phyloP scores from a whole-genome alignment of 371 early-diverging fungal genomes.

The Paramicrosporidium saccamoebae region DNA sequence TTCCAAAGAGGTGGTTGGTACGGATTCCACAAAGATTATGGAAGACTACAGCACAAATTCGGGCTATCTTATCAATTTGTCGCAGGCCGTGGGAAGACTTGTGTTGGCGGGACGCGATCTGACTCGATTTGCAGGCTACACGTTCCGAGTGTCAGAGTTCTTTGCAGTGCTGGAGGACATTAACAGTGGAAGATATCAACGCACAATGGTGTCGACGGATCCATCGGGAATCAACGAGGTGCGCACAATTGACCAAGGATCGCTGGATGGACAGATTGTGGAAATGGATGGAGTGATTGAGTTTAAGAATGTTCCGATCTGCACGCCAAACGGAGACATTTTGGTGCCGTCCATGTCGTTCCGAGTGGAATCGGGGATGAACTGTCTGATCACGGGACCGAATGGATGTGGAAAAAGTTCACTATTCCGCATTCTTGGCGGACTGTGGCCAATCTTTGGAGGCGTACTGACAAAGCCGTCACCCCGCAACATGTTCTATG shows the following conservation, averaged over 20 bases:
- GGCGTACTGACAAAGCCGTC: conserved; percentile 48
- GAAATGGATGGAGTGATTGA: conserved; percentile 24
- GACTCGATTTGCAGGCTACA: conserved; percentile 59
- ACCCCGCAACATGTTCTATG: conserved; percentile 45
- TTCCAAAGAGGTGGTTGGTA: conserved; percentile 12
- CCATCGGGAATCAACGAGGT: conserved; percentile 2
- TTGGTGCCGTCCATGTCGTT: conserved; percentile 50
- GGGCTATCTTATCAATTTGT: conserved; percentile 45
- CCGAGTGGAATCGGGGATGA: conserved; percentile 41
- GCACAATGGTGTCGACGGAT: conserved; percentile 6
- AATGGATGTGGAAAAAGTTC: conserved; percentile 75
- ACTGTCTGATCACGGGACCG: conserved; percentile 59
- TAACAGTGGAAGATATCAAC: conserved; percentile 19
- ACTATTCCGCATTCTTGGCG: conserved; percentile 68
- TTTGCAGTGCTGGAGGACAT: conserved; percentile 33
- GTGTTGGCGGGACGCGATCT: conserved; percentile 43
- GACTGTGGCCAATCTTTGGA: conserved; percentile 51
- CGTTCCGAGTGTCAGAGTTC: conserved; percentile 37
- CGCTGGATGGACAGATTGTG: conserved; percentile 25
- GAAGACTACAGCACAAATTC: conserved; percentile 54
- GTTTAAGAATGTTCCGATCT: conserved; percentile 55
- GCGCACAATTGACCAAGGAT: conserved; percentile 3
- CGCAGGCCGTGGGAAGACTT: conserved; percentile 47
- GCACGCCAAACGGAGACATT: conserved; percentile 73
- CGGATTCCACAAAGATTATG: conserved; percentile 40